These are phyloP conservation scores for Coleophoma crateriformis DNA, from an alignment of 2,329 filamentous ascomycete species.

Conservation along the genomic window DNA sequence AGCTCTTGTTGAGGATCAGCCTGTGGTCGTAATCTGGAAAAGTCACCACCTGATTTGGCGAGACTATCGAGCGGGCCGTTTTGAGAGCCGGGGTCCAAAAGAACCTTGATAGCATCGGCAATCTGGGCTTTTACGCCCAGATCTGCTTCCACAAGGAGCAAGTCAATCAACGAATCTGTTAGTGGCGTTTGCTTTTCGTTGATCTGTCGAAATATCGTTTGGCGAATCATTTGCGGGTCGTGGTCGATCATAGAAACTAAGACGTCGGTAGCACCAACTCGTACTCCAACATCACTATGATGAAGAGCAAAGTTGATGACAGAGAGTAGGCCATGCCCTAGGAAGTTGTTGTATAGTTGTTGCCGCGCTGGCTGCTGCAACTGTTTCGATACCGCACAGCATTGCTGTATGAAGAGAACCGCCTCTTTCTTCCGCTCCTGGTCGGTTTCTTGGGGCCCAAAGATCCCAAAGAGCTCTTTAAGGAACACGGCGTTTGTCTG, in stretches of 20 bases:
- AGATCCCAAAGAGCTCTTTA: slow-evolving; percentile 82
- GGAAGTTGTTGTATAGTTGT: slow-evolving; percentile 83
- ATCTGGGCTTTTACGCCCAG: slow-evolving; percentile 93
- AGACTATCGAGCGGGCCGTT: slow-evolving; percentile 55
- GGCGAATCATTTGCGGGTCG: slow-evolving; percentile 88
- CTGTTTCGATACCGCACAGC: slow-evolving; percentile 89
- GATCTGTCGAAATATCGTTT: slow-evolving; percentile 88
- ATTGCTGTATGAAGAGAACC: slow-evolving; percentile 94
- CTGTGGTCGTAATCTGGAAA: slow-evolving; percentile 54
- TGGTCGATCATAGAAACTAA: slow-evolving; percentile 93
- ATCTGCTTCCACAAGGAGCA: slow-evolving; percentile 86
- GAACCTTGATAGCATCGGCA: slow-evolving; percentile 88
- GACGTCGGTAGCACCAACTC: slow-evolving; percentile 91
- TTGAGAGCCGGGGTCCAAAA: slow-evolving; percentile 69
- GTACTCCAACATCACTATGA: slow-evolving; percentile 75
- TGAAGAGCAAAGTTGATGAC: slow-evolving; percentile 91
- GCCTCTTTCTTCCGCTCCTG: slow-evolving; percentile 82
- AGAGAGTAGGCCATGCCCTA: slow-evolving; percentile 77
- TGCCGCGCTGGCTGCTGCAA: slow-evolving; percentile 78
- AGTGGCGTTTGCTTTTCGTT: slow-evolving; percentile 80
- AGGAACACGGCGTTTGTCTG: slow-evolving; percentile 75
- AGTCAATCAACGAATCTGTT: slow-evolving; percentile 87
- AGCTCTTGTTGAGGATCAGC: slow-evolving; percentile 73
- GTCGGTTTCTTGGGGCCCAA: slow-evolving; percentile 59
- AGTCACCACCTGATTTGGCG: slow-evolving; percentile 62